Percentiles rank a stretch among this genome's conserved stretches.
phyloP scores from a whole-genome alignment of 108 stramenopile species.

The Fistulifera solaris region DNA sequence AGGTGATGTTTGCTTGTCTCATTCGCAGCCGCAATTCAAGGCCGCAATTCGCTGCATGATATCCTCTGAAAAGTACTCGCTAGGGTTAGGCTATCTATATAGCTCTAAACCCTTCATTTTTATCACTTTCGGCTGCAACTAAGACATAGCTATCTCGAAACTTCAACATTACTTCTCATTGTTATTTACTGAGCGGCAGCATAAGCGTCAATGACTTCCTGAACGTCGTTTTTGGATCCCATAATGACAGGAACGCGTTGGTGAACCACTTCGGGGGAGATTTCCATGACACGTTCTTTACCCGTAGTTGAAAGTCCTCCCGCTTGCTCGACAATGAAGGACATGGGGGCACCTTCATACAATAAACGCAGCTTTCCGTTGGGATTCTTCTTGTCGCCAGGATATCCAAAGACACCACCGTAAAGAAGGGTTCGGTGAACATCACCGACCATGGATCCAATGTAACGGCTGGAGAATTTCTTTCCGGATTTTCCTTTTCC shows the following conservation, averaged over 20 bases:
- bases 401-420: slow-evolving; percentile 97
- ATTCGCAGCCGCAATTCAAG: no score
- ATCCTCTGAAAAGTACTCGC: no score
- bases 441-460: slow-evolving; percentile 98
- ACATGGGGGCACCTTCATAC: slow-evolving; percentile 94
- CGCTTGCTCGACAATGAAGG: slow-evolving; percentile 93
- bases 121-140: no score
- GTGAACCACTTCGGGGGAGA: slow-evolving; percentile 61
- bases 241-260: slow-evolving; percentile 75
- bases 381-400: slow-evolving; percentile 76
- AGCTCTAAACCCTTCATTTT: no score
- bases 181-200: background rate
- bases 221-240: slow-evolving; percentile 69
- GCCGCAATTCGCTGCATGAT: no score
- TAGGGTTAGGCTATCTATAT: no score
- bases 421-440: slow-evolving; percentile 97
- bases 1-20: no score
- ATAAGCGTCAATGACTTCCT: slow-evolving; percentile 66
- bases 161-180: no score
- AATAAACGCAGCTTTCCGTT: slow-evolving; percentile 82
- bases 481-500: slow-evolving; percentile 51
- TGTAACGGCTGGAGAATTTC: slow-evolving; percentile 79
- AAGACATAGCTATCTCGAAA: no score
- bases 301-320: slow-evolving; percentile 80
- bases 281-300: slow-evolving; percentile 53